Base-by-base conservation (phyloP, 306 rosid genomes). In the Acacia crassicarpa region DNA sequence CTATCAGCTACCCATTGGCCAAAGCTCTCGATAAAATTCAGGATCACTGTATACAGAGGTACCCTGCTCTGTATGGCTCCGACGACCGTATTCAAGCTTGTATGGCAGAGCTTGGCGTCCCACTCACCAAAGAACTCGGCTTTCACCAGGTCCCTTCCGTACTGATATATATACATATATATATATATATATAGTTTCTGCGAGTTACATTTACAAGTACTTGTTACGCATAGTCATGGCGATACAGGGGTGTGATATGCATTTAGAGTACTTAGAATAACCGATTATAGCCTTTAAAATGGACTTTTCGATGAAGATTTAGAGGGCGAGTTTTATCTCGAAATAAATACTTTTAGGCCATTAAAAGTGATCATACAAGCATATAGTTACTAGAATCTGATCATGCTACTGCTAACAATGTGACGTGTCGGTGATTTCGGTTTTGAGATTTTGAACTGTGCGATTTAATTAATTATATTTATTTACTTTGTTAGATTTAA, bases 31-130 rank as follows among this genome's bases (percentile, higher is more conserved):
- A 74, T 3, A 85, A 83, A 79, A 93, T 92, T 94, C 99, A 96
- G 72, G 99, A 96, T 81, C 80, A 91, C 0, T 93, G 99, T 27
- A 93, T 96, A 32, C 88, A 88, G 54, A 87, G 98, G 33, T 96
- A 96, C 59, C 98, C 98, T 0, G 89, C 83, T 0, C 74, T 96
- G 12, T 96, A 96, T 78, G 99, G 99, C 30, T 96, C 99, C 74
- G 99, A 96, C 56, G 99, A 96, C 41, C 87, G 99, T 65, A 91
- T 96, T 87, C 98, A 96, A 23, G 99, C 99, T 32, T 96, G 99
- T 84, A 96, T 96, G 98, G 97, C 98, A 5, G 99, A 96, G 85
- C 97, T 96, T 82, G 99, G 99, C 20, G 97, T 96, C 67, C 99
- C 99, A 46, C 95, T 96, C 87, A 92, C 98, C 5, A 96, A 89